A percentile compares a stretch with the other conserved stretches of the same genome.
Evolutionary conservation across 2,329 filamentous ascomycete genomes (phyloP).

Genomic region (Aspergillus sp.): DNA sequence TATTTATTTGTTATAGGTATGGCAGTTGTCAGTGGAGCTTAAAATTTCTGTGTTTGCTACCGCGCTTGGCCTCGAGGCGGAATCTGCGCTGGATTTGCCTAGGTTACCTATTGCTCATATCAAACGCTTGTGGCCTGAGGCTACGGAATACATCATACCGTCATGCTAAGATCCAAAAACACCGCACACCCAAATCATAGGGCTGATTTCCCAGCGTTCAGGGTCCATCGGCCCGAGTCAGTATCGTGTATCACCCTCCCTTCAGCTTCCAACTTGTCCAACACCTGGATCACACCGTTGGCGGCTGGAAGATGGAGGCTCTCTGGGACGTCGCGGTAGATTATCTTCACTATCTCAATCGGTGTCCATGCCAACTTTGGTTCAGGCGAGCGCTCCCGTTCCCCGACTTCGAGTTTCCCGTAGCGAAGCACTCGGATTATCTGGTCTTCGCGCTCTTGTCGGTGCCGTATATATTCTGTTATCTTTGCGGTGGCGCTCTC

Average conservation of each 20-base stretch:
- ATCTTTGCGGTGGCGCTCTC: slow-evolving; percentile 71
- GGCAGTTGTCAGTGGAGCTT: not conserved
- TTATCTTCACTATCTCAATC: slow-evolving; percentile 81
- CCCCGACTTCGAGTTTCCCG: slow-evolving; percentile 33
- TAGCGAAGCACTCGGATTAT: slow-evolving; percentile 64
- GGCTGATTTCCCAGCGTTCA: slow-evolving; percentile 29
- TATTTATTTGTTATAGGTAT: not conserved
- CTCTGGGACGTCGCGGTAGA: slow-evolving; percentile 79
- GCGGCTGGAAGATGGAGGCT: slow-evolving; percentile 74
- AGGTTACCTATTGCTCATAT: not conserved
- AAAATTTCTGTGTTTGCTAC: slow-evolving; percentile 1
- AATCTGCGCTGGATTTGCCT: not conserved
- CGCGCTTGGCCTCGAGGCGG: not conserved
- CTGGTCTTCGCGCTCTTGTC: slow-evolving; percentile 76
- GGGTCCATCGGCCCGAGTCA: slow-evolving; percentile 30
- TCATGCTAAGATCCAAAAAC: not conserved
- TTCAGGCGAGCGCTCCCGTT: slow-evolving; percentile 35
- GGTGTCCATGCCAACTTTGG: slow-evolving; percentile 58
- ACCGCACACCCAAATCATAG: slow-evolving; percentile 23
- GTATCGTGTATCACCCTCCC: slow-evolving; percentile 57
- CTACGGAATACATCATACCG: not conserved
- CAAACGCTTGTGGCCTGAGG: not conserved
- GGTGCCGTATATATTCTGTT: slow-evolving; percentile 78
- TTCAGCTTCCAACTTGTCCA: slow-evolving; percentile 75
- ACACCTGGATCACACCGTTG: slow-evolving; percentile 72